A percentile compares a stretch with the other conserved stretches of the same genome.
Evolutionary conservation across 179 eudicot genomes (phyloP).

Genomic region (Spinacia oleracea): DNA sequence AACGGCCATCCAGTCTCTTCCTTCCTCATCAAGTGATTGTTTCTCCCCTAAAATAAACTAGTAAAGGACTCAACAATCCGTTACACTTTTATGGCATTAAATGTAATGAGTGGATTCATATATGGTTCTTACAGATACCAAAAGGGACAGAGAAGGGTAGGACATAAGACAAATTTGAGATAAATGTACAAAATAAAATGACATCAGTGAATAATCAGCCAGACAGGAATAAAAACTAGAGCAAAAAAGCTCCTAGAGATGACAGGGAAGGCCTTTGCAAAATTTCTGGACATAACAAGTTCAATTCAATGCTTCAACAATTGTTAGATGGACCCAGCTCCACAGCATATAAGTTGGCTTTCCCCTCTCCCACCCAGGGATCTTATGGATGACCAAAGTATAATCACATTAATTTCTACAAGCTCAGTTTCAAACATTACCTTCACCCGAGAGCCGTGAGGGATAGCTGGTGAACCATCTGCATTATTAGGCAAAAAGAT

Average conservation of each 20-base stretch:
- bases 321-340: background rate
- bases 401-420: background rate
- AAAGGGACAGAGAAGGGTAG: background rate
- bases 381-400: background rate
- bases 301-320: background rate
- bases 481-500: constrained; percentile 92
- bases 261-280: background rate
- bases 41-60: background rate
- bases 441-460: constrained; percentile 97
- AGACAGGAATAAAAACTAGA: background rate
- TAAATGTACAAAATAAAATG: background rate
- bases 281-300: background rate
- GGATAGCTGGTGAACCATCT: constrained; percentile 88
- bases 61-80: background rate
- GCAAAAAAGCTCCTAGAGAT: background rate
- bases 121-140: background rate
- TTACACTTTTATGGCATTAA: background rate
- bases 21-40: background rate
- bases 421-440: constrained; percentile 37
- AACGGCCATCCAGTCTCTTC: background rate
- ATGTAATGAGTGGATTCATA: background rate
- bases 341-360: background rate
- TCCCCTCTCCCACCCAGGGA: background rate
- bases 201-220: background rate
- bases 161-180: background rate